Conservation (phyloP, 2,329 filamentous ascomycete genomes). For the Arthrobotrys sinensis region DNA sequence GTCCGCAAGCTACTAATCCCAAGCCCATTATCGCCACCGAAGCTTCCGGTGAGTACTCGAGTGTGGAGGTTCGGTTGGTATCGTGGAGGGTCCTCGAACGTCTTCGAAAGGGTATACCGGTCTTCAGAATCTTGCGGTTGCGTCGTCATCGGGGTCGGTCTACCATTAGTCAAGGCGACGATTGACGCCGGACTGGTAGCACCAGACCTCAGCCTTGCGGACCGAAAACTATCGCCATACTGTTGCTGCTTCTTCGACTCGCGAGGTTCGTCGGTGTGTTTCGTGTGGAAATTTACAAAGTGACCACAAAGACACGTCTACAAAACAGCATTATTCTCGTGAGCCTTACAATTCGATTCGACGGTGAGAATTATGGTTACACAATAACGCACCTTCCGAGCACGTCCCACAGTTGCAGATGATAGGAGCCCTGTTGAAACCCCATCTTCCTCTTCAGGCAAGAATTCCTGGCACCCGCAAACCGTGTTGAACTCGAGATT, state of each 20-base stretch:
- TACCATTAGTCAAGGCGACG: constrained; percentile 41
- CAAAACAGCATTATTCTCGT: constrained; percentile 5
- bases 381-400: constrained; percentile 57
- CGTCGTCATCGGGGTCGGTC: constrained; percentile 46
- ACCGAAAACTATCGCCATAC: constrained; percentile 49
- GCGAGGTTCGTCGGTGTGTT: constrained; percentile 39
- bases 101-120: constrained; percentile 53
- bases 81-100: constrained; percentile 55
- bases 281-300: constrained; percentile 58
- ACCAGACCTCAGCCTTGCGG: constrained; percentile 47
- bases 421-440: constrained; percentile 40
- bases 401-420: constrained; percentile 42
- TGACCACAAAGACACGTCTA: constrained; percentile 60
- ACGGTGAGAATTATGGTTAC: constrained; percentile 8
- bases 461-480: constrained; percentile 60
- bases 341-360: constrained; percentile 27
- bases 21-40: constrained; percentile 40
- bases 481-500: constrained; percentile 60
- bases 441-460: constrained; percentile 52
- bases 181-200: constrained; percentile 51
- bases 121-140: constrained; percentile 54
- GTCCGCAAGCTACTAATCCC: constrained; percentile 42
- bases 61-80: constrained; percentile 47
- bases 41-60: constrained; percentile 39
- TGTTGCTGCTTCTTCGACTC: constrained; percentile 39